A percentile compares a stretch with the other conserved stretches of the same genome.
Evolutionary conservation across 139 green algal genomes (phyloP).

Genomic region (Desmodesmus armatus): DNA sequence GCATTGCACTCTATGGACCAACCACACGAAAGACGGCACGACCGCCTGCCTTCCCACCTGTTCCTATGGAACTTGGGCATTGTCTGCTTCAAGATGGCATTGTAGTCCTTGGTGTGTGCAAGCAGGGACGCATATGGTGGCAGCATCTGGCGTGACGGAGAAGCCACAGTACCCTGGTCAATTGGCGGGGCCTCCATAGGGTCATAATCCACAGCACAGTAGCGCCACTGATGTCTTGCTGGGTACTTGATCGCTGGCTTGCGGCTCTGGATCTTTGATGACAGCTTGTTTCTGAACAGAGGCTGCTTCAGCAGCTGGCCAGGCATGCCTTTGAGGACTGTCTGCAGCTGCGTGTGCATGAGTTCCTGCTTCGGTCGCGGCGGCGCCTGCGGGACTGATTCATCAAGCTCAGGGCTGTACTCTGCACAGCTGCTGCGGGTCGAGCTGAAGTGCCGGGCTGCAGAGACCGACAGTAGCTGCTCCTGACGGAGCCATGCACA

Average conservation of each 20-base stretch:
- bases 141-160: slow-evolving; percentile 39
- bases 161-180: slow-evolving; percentile 52
- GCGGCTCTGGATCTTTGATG: slow-evolving; percentile 33
- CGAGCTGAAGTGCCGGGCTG: not conserved
- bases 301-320: not conserved
- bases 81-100: slow-evolving; percentile 12
- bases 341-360: not conserved
- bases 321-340: not conserved
- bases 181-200: slow-evolving; percentile 39
- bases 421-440: no score
- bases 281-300: not conserved
- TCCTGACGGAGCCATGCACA: no score
- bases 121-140: slow-evolving; percentile 51
- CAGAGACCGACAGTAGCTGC: not conserved
- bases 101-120: slow-evolving; percentile 36
- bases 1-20: no score
- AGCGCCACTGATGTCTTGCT: slow-evolving; percentile 63
- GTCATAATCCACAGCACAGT: slow-evolving; percentile 63
- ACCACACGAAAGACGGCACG: no score
- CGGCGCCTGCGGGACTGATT: no score
- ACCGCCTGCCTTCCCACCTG: no score
- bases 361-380: no score
- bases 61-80: slow-evolving; percentile 27
- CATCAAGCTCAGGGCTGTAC: no score
- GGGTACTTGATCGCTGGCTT: slow-evolving; percentile 66